Base-by-base conservation (phyloP, 371 early-diverging fungal species). In the Lichtheimia ornata region DNA sequence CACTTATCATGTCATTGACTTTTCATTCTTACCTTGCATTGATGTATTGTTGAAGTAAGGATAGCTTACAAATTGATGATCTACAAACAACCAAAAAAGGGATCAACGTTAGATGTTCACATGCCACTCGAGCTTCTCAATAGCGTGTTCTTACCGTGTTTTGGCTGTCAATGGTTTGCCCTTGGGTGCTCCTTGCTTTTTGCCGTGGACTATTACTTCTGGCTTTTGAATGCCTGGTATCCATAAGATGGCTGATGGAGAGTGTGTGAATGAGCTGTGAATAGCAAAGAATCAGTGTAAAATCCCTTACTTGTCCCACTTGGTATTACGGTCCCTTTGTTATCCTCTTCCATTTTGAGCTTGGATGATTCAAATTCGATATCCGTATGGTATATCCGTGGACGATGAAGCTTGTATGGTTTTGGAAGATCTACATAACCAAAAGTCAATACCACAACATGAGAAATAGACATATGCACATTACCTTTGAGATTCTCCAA, bases 201-300 rank as follows among this genome's bases (percentile, higher is more conserved):
- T 69, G 3, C 90, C 90, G 60, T 82, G 81, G 2, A 84, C 83
- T 30, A 87, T 70, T 0, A 86, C 88, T 53, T 84, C 84, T 42
- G 85, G 58, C 20, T 72, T 64, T 7, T 64, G 59, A 58, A 74
- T 71, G 3, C 80, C 83, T 7, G 57, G 45, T 12, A 79, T 73
- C 88, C 88, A 89, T 44, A 71, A 81, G 5, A 87, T 65, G 28
- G 84, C 83, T 67, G 70, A 5, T 20, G 14, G 45, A 28, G 43
- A 24, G 30, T 14, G 22, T 44, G n/a, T n/a, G n/a, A n/a, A n/a
- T n/a, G n/a, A 51, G 17, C 12, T 42, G 28, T 28, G 22, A 11
- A 13, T 15, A 22, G 17, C 17, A 44, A 47, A 5, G 50, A 6
- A 41, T 28, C 20, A 13, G 27, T 5, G 13, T 15, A 17, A 18